These are phyloP conservation scores for Microascus cirrosus DNA, from an alignment of 2,329 filamentous ascomycete genomes.

Conservation along the genomic window DNA sequence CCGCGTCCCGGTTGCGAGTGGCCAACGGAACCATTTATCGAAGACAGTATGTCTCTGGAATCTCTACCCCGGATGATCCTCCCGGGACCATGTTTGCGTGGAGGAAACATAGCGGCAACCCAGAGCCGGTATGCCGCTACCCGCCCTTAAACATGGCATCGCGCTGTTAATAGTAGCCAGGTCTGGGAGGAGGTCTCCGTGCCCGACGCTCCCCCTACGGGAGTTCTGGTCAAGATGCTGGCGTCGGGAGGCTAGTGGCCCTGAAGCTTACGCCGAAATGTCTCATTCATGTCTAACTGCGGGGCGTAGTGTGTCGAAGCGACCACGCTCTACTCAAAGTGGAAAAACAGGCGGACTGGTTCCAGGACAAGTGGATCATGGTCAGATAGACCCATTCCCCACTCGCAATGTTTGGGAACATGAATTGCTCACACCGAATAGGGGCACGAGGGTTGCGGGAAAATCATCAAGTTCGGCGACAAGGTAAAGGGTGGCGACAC, in stretches of 20 bases:
- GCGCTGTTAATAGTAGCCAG: constrained; percentile 2
- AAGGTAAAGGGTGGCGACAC: constrained; percentile 8
- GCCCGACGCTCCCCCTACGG: constrained; percentile 12
- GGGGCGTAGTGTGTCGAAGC: constrained; percentile 17
- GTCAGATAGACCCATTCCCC: too few relatives aligned
- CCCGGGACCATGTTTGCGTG: constrained; percentile 21
- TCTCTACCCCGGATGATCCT: too few relatives aligned
- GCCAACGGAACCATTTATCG: too few relatives aligned
- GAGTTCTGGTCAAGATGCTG: constrained; percentile 19
- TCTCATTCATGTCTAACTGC: too few relatives aligned
- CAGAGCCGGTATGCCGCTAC: constrained; percentile 14
- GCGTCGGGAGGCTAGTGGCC: constrained; percentile 16
- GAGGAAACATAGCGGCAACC: constrained; percentile 20
- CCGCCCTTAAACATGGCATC: too few relatives aligned
- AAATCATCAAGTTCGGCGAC: constrained; percentile 12
- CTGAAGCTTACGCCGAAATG: too few relatives aligned
- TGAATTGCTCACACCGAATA: too few relatives aligned
- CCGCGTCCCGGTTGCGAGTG: too few relatives aligned
- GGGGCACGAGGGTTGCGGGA: constrained; percentile 15
- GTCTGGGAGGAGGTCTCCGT: constrained; percentile 16
- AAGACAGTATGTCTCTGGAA: too few relatives aligned
- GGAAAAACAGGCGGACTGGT: constrained; percentile 17
- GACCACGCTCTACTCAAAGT: constrained; percentile 17
- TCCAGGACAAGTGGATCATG: constrained; percentile 15
- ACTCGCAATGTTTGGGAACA: too few relatives aligned